Evolutionary conservation across 495 filamentous ascomycete genomes (phyloP).

Genomic region (Viridothelium virens): DNA sequence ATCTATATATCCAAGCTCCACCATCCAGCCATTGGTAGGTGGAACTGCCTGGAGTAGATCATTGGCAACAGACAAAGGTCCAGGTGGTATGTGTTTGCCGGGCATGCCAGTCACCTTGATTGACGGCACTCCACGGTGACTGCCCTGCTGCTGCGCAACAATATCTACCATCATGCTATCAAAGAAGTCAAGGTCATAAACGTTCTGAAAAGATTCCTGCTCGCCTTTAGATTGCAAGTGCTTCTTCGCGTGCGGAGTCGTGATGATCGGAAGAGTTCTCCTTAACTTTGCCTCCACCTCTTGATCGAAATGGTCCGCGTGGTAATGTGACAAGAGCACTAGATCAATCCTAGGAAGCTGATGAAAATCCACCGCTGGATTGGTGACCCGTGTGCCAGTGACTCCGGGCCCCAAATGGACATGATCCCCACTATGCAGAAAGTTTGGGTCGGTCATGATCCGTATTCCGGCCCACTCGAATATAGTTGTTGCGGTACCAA

Average conservation of each 20-base stretch:
- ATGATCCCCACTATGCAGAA: conserved; percentile 61
- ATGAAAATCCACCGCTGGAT: conserved; percentile 55
- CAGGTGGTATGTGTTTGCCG: conserved; percentile 59
- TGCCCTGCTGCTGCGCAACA: conserved; percentile 5
- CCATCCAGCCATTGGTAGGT: conserved; percentile 65
- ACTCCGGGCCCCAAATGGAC: conserved; percentile 61
- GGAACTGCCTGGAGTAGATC: conserved; percentile 56
- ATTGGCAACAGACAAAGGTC: conserved; percentile 43
- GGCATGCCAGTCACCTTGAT: conserved; percentile 61
- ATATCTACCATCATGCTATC: conserved; percentile 47
- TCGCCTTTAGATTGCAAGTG: conserved; percentile 39
- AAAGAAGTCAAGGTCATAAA: conserved; percentile 50
- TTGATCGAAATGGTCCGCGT: conserved; percentile 53
- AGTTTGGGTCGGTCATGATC: conserved; percentile 64
- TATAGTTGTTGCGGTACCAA: conserved; percentile 61
- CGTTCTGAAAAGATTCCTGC: conserved; percentile 46
- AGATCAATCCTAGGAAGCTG: conserved; percentile 54
- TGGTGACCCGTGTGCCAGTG: conserved; percentile 39
- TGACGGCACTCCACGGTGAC: conserved; percentile 29
- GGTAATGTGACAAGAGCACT: conserved; percentile 59
- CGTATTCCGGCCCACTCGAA: conserved; percentile 56
- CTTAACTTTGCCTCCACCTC: conserved; percentile 52
- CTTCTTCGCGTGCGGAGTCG: conserved; percentile 53
- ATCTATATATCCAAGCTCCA: conserved; percentile 50
- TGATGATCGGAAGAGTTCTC: conserved; percentile 55